Percentiles rank a stretch among this genome's conserved stretches.
Evolutionary conservation across 176 grass and related monocot species (phyloP).

Genomic region (Triticum dicoccoides): DNA sequence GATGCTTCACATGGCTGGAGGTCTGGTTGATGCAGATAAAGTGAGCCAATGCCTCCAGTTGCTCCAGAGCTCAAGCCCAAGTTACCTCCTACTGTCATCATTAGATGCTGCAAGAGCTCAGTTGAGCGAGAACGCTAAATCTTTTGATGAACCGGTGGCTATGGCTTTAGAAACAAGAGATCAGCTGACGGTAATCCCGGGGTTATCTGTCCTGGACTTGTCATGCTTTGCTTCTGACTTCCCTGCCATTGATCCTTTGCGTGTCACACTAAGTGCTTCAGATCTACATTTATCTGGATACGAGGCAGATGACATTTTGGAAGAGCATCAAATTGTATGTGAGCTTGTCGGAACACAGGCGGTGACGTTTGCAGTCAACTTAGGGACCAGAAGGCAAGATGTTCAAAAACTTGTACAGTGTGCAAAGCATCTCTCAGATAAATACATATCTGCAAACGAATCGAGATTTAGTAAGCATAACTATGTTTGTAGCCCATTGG

Average conservation of each 20-base stretch:
- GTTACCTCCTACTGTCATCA: conserved; percentile 81
- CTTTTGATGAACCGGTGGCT: conserved; percentile 50
- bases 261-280: conserved; percentile 57
- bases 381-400: conserved; percentile 70
- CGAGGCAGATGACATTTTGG: conserved; percentile 54
- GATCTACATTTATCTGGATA: conserved; percentile 56
- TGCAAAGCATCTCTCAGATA: conserved; percentile 47
- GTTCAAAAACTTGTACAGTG: conserved; percentile 54
- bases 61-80: conserved; percentile 90
- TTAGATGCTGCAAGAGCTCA: conserved; percentile 90
- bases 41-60: conserved; percentile 69
- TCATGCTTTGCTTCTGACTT: conserved; percentile 58
- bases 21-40: conserved; percentile 57
- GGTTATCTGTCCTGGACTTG: conserved; percentile 63
- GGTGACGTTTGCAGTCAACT: conserved; percentile 67
- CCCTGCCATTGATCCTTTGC: conserved; percentile 69
- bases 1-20: conserved; percentile 72
- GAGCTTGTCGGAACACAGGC: conserved; percentile 68
- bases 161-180: conserved; percentile 49
- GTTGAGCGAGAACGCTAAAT: conserved; percentile 39
- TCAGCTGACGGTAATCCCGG: conserved; percentile 47
- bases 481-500: conserved; percentile 24
- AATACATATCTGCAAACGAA: conserved; percentile 38
- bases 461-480: neutral
- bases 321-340: conserved; percentile 50